These are phyloP conservation scores for Termitomyces titanicus DNA, from an alignment of 768 basidiomycete species.

Conservation along the genomic window DNA sequence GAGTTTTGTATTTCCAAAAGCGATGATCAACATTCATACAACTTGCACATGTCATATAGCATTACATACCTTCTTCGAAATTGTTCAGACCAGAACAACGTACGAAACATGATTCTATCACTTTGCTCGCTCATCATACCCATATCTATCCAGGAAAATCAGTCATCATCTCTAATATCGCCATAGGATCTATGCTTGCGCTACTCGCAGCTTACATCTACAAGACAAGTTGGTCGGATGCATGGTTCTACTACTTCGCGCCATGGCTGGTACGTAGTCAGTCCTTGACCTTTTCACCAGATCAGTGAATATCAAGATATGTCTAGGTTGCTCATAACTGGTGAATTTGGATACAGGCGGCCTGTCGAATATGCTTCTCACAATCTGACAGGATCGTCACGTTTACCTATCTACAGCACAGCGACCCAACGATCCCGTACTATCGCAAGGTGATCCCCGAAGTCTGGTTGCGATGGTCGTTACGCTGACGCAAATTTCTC, in stretches of 20 bases:
- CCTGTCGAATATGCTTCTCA: constrained; percentile 4
- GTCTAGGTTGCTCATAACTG: constrained; percentile 43
- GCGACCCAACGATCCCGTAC: constrained; percentile 55
- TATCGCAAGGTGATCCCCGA: constrained; percentile 38
- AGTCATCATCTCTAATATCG: constrained; percentile 40
- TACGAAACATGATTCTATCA: constrained; percentile 16
- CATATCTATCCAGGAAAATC: constrained; percentile 23
- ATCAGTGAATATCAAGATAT: background rate
- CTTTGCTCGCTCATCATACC: background rate
- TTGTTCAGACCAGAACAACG: constrained; percentile 45
- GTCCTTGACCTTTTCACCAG: background rate
- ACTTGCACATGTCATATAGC: constrained; percentile 27
- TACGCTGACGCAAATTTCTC: background rate
- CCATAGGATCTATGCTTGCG: constrained; percentile 34
- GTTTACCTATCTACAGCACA: constrained; percentile 61
- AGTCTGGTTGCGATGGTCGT: background rate
- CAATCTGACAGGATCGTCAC: constrained; percentile 46
- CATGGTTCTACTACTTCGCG: constrained; percentile 39
- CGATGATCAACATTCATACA: constrained; percentile 1
- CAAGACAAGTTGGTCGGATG: constrained; percentile 25
- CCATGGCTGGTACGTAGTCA: constrained; percentile 43
- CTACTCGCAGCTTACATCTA: constrained; percentile 29
- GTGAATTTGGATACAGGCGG: constrained; percentile 16
- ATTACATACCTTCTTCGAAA: constrained; percentile 38
- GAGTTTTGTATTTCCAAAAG: constrained; percentile 16